Conservation (phyloP, 768 basidiomycete genomes). For the Mycena vulgaris region DNA sequence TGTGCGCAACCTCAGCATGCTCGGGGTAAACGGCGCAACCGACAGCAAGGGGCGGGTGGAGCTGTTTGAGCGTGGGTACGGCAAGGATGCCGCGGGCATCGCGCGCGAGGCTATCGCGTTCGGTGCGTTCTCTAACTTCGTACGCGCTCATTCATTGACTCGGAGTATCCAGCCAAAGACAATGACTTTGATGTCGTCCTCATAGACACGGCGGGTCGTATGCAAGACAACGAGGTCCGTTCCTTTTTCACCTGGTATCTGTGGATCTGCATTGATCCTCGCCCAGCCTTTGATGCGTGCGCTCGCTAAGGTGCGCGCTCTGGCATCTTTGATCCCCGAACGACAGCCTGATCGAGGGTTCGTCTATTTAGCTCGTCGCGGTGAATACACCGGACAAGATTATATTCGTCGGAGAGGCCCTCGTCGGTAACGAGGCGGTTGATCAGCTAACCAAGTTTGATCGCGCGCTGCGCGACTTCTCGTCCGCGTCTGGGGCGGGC, state of each 20-base stretch:
- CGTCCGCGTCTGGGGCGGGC: conserved; percentile 75
- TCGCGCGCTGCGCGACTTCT: conserved; percentile 93
- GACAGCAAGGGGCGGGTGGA: conserved; percentile 88
- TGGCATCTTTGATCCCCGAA: conserved; percentile 16
- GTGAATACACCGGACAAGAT: conserved; percentile 98
- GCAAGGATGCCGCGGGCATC: conserved; percentile 99
- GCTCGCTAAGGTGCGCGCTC: conserved; percentile 82
- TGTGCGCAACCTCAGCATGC: conserved; percentile 92
- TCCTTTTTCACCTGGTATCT: background rate
- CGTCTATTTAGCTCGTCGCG: conserved; percentile 77
- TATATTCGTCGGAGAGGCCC: conserved; percentile 97
- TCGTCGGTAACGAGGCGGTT: conserved; percentile 99
- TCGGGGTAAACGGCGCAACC: conserved; percentile 77
- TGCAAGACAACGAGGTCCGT: conserved; percentile 98
- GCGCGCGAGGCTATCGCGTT: conserved; percentile 95
- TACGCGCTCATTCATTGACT: conserved; percentile 23
- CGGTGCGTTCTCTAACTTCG: conserved; percentile 64
- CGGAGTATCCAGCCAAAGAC: conserved; percentile 74
- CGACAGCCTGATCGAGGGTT: conserved; percentile 6
- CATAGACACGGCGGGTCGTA: conserved; percentile 97
- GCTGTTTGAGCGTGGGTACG: conserved; percentile 96
- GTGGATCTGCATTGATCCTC: conserved; percentile 22
- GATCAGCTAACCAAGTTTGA: conserved; percentile 99
- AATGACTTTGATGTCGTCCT: conserved; percentile 96
- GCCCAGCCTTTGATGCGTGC: conserved; percentile 95